Conservation (phyloP, 805 yeast species). For the Yarrowia divulgata region DNA sequence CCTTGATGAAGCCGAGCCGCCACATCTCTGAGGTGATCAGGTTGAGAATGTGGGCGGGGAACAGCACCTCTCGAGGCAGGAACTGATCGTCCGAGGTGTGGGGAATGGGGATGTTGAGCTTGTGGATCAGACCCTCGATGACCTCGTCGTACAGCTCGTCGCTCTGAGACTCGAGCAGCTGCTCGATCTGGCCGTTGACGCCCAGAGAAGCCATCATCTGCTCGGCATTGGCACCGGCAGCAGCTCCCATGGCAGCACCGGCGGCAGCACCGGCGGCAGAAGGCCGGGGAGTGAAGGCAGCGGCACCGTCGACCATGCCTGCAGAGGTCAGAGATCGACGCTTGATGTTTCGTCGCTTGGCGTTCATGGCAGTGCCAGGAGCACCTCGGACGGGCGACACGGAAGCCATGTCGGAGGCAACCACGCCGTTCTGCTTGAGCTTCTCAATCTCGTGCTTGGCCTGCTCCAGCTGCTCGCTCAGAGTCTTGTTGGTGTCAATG, state of each 20-base stretch:
- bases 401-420: slow-evolving; percentile 45
- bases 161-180: slow-evolving; percentile 45
- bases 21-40: slow-evolving; percentile 96
- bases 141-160: slow-evolving; percentile 75
- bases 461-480: slow-evolving; percentile 46
- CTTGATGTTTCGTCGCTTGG: slow-evolving; percentile 49
- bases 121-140: slow-evolving; percentile 83
- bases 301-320: slow-evolving; percentile 40
- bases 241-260: slow-evolving; percentile 36
- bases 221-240: slow-evolving; percentile 53
- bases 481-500: slow-evolving; percentile 48
- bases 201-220: slow-evolving; percentile 54
- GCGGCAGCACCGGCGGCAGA: slow-evolving; percentile 46
- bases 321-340: slow-evolving; percentile 46
- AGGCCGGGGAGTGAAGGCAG: slow-evolving; percentile 41
- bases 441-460: slow-evolving; percentile 48
- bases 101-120: slow-evolving; percentile 83
- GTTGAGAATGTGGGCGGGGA: slow-evolving; percentile 95
- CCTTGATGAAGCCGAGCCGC: slow-evolving; percentile 92
- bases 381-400: slow-evolving; percentile 45
- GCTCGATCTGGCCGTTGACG: slow-evolving; percentile 49
- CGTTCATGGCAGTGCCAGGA: slow-evolving; percentile 41
- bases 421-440: slow-evolving; percentile 45
- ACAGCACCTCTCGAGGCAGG: slow-evolving; percentile 87
- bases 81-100: slow-evolving; percentile 77